Evolutionary conservation across 2,329 filamentous ascomycete genomes (phyloP), one percentile per base, ranked within the genome.

Genomic region (Calonectria naviculata): DNA sequence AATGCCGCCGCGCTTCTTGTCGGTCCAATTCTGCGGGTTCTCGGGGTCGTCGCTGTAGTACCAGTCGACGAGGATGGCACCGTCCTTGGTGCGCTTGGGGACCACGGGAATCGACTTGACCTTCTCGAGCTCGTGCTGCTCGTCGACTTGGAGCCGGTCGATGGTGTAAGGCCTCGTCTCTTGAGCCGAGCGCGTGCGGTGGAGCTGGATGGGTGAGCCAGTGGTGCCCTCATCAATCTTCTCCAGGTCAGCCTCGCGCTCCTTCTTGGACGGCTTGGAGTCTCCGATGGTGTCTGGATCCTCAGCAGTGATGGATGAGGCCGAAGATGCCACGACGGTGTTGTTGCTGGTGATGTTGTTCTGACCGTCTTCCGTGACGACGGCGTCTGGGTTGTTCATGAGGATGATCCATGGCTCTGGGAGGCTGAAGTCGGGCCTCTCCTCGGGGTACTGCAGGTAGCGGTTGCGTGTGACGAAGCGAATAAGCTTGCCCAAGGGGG

Each of bases 361-460:
- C 46, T 73, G 62, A 29, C 64, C 38, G 19, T 66, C 69, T 29
- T 75, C 74, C 3, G 71, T 68, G 64, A 78, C 54, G 42, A 72
- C 21, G 28, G 63, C 71, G 68, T 80, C 68, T 12, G 78, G 76
- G 65, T 81, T 78, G 73, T 83, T 79, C 34, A 84, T 56, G 44
- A 84, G 76, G n/a, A 76, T 73, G 36, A 81, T 68, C 82, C 83
- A 85, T 1, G 80, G 69, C 26, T 80, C 78, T 4, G 89, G 90
- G 5, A 88, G 82, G 68, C 86, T 77, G 74, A 91, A 93, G 74
- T 83, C 89, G 26, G 86, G 74, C 70, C 83, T 83, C 73, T 93
- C 91, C 82, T 92, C 90, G 19, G 90, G 89, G 71, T 92, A 92
- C 69, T 86, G 84, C 15, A 92, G 83, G 49, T 88, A 78, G 47